Evolutionary conservation across 352 stramenopile genomes (phyloP), one percentile per base, ranked within the genome.

Genomic region (Phytopythium mirpurense): DNA sequence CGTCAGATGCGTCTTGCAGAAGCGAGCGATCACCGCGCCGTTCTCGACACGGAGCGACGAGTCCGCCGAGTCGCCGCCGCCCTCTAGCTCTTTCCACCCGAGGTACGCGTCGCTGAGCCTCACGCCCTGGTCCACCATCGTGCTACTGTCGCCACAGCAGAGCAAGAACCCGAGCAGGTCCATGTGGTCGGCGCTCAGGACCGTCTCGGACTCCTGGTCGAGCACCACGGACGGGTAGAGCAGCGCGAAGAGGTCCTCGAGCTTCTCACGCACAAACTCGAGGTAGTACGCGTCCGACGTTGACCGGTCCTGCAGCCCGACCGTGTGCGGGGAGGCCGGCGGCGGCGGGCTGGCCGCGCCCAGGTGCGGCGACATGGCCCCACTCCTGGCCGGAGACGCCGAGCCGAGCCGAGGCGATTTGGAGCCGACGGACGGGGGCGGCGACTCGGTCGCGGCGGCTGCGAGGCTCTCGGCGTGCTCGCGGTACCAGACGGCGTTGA

Each of bases 231-330:
- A 83, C 19, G 77, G 79, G 37, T 81, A 91, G 26, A 93, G 51
- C 31, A 93, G 57, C 38, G 64, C 57, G 57, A 93, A 87, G 21
- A 93, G 62, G 46, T 87, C 78, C 32, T 85, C 75, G 27, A 93
- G 68, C 54, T 93, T 87, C 51, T 89, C 78, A 23, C 80, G 73
- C 35, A 91, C 75, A 63, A 91, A 93, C 19, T 75, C 63, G 45
- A 93, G 47, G 55, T 91, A 90, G 62, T 93, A 90, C 24, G 75
- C 63, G 45, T 93, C 83, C 29, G 78, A 80, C 18, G 80, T 90
- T 24, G 80, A 90, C 16, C 83, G 74, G 55, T 93, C 78, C 35
- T 83, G 76, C 71, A 93, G 83, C 3, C 80, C 83, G 32, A 90
- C 67, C 0, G 78, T 85, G 44, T 93, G 83, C 34, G 83, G 83